Percentiles rank a stretch among this genome's conserved stretches.
These are phyloP conservation scores for Coprinopsis cinerea DNA, from an alignment of 768 basidiomycete genomes.

Conservation along the genomic window DNA sequence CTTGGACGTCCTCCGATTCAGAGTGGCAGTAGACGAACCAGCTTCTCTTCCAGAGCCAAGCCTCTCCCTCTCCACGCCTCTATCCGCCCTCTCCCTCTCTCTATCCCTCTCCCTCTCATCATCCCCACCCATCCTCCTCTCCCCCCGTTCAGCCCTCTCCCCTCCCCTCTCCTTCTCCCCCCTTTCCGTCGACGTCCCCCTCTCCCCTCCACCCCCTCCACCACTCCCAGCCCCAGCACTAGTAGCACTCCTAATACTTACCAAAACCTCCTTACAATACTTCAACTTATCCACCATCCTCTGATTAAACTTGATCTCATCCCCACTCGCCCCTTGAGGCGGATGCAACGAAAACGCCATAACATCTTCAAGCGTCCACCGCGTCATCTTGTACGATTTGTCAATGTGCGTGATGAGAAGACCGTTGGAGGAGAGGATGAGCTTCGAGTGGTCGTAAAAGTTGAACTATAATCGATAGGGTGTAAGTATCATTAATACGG, in stretches of 20 bases:
- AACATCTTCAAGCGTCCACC: conserved; percentile 65
- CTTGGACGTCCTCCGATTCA: too few species aligned
- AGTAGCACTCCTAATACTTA: conserved; percentile 61
- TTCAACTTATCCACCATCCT: conserved; percentile 73
- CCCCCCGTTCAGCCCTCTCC: not conserved
- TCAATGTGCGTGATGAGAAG: conserved; percentile 84
- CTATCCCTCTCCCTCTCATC: not conserved
- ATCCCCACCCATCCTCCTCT: not conserved
- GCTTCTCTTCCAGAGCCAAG: too few species aligned
- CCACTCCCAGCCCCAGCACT: conserved; percentile 22
- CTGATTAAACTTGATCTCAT: conserved; percentile 54
- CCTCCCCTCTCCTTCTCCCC: not conserved
- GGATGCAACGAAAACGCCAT: conserved; percentile 47
- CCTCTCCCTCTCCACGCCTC: not conserved
- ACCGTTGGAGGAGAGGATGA: conserved; percentile 81
- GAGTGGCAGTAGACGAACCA: too few species aligned
- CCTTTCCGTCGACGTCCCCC: conserved; percentile 12
- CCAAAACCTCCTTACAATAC: conserved; percentile 81
- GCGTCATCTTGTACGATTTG: conserved; percentile 75
- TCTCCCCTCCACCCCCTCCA: not conserved
- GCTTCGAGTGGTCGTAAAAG: conserved; percentile 96
- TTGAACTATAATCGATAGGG: conserved; percentile 66
- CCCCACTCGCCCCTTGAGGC: conserved; percentile 36
- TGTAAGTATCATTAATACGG: conserved; percentile 7
- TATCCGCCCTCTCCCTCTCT: not conserved